Base-by-base conservation (phyloP, 208 protist species). In the Acanthamoeba royreba region DNA sequence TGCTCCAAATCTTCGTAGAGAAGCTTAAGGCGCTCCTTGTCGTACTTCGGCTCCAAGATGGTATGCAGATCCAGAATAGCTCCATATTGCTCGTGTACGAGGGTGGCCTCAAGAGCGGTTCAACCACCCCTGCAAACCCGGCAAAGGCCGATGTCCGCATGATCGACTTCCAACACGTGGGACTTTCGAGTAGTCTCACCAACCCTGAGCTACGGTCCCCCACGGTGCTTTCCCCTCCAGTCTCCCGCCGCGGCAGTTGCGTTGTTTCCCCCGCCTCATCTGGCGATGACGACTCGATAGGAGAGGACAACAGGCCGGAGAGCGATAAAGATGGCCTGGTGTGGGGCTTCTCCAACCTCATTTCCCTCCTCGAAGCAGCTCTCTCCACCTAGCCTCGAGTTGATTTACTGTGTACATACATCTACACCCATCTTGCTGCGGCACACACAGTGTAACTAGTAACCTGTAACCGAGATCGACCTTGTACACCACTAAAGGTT, bases 281-380 rank as follows among this genome's bases (percentile, higher is more conserved):
- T 15, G 83, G 83, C 83, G 52, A 90, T 40, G 72, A 83, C 72
- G 72, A 83, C 42, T 52, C 42, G 5, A n/a, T n/a, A n/a, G n/a
- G n/a, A n/a, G 72, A 83, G 42, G 83, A 90, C 28, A 42, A 2
- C 72, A 4, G 8, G 25, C 7, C 13, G 4, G 43, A 83, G 42
- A n/a, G n/a, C 43, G 72, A 83, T 40, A 31, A 3, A 11, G 77
- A 61, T 2, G 83, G 83, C 15, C 83, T 90, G 1, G 83, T 66
- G 83, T 90, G 83, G 83, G 83, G 83, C 38, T 90, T 90, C 35
- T 33, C 47, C 83, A 90, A 90, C 38, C 53, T 90, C 52, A 90
- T 90, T 35, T 38, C 47, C 5, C 47, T 90, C 40, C 40, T 90
- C 0, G 40, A 83, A 31, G 25, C 72, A 7, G 42, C 72, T 31